Conservation (phyloP, 768 basidiomycete genomes). For the Boletellus ananiceps region DNA sequence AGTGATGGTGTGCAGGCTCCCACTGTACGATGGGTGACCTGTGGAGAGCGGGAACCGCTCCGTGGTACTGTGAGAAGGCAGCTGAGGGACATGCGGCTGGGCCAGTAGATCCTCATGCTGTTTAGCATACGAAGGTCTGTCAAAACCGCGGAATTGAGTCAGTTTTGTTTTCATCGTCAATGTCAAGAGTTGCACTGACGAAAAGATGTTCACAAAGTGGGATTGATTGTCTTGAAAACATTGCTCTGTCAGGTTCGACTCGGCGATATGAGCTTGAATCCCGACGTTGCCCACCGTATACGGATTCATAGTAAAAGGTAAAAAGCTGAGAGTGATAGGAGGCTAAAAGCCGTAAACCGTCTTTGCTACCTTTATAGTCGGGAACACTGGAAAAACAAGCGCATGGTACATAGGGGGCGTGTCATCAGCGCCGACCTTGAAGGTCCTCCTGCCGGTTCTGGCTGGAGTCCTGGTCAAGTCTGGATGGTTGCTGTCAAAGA, state of each 20-base stretch:
- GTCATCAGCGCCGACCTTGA: not conserved
- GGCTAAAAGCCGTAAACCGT: no score
- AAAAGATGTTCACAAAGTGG: not conserved
- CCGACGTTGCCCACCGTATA: not conserved
- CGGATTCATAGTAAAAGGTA: not conserved
- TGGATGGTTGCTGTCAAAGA: not conserved
- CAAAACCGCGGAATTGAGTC: not conserved
- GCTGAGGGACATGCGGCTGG: not conserved
- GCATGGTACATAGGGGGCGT: not conserved
- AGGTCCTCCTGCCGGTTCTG: no score
- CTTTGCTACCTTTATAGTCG: not conserved
- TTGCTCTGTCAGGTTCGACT: not conserved
- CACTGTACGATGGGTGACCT: not conserved
- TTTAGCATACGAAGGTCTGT: not conserved
- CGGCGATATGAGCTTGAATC: no score
- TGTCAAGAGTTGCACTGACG: conserved; percentile 1
- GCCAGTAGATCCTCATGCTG: not conserved
- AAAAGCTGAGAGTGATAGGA: no score
- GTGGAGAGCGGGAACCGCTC: not conserved
- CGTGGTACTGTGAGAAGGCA: not conserved
- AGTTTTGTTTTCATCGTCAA: not conserved
- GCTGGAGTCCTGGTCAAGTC: no score
- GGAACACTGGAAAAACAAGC: not conserved
- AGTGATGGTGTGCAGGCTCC: not conserved
- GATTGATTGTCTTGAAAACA: not conserved